Base-by-base conservation (phyloP, 2,329 filamentous ascomycete genomes). In the Xylaria sp. region DNA sequence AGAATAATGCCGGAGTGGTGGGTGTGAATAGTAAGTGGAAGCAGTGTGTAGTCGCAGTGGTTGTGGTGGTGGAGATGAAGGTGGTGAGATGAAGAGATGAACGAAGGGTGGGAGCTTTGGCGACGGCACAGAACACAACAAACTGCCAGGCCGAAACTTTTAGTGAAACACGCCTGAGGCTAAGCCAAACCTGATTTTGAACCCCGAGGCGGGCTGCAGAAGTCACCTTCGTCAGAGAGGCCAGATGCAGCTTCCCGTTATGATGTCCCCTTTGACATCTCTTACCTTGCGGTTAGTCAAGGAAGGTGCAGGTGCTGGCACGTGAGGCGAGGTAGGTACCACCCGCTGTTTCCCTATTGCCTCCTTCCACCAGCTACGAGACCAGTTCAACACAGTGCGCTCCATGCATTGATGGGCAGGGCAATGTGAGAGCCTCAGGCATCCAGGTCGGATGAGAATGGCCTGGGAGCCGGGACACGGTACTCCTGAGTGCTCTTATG, bases 111-210 rank as follows among this genome's bases (percentile, higher is more conserved):
- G 58, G 54, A 57, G 60, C 55, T 54, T 54, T 18, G 49, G 50
- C 16, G 53, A 58, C 53, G 35, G 53, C 55, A 59, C 58, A 52
- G 47, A 30, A 60, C 53, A 54, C 37, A 39, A 58, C 53, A 54
- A 60, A 62, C 49, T 47, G 54, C 59, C 62, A 59, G 59, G 59
- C 57, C 51, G 60, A 65, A 54, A 53, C 13, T 54, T 55, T 57
- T 63, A 52, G 68, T 71, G 69, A 71, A 68, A 71, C 69, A 65
- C 13, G 68, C 56, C 59, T 60, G 66, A 69, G 65, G 65, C 65
- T 60, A 51, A 59, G 30, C 63, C 59, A 65, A 63, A 55, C 58
- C 61, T 57, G 55, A 62, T 61, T 65, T 67, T 61, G 62, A 55
- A 52, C 54, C 19, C 46, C 23, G 58, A 68, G 63, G 66, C 64